These are phyloP conservation scores for Lasiodiplodia gonubiensis DNA, from an alignment of 2,329 filamentous ascomycete species.

Conservation along the genomic window DNA sequence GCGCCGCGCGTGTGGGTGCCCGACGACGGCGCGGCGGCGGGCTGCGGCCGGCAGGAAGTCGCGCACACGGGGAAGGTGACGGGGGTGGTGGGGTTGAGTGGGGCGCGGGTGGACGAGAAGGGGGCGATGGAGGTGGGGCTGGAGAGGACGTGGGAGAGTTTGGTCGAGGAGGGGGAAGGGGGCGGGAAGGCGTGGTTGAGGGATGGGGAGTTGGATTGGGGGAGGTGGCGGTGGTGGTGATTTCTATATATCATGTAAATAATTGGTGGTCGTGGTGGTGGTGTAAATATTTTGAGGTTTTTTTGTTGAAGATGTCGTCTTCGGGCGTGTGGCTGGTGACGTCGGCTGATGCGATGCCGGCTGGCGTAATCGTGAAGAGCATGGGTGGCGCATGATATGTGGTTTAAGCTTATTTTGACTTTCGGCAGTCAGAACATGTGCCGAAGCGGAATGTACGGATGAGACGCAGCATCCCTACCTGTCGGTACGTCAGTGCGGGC, in stretches of 20 bases:
- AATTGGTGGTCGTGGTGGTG: not conserved
- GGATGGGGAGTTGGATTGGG: constrained; percentile 25
- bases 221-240: constrained; percentile 21
- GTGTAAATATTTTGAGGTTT: not conserved
- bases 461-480: too few species aligned
- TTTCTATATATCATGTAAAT: not conserved
- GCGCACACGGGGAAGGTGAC: not conserved
- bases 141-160: not conserved
- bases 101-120: not conserved
- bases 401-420: not conserved
- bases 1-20: constrained; percentile 22
- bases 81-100: not conserved
- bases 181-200: constrained; percentile 11
- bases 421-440: not conserved
- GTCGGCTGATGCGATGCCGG: too few species aligned
- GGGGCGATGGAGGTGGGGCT: constrained; percentile 2
- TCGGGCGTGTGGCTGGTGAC: not conserved
- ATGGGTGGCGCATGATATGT: not conserved
- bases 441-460: not conserved
- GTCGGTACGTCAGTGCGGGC: too few species aligned
- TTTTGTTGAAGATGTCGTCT: not conserved
- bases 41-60: not conserved
- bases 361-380: not conserved
- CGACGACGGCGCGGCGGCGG: not conserved
- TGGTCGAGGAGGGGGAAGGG: not conserved